Conservation (phyloP, 176 grass and related monocot species). For the Paspalum vaginatum region DNA sequence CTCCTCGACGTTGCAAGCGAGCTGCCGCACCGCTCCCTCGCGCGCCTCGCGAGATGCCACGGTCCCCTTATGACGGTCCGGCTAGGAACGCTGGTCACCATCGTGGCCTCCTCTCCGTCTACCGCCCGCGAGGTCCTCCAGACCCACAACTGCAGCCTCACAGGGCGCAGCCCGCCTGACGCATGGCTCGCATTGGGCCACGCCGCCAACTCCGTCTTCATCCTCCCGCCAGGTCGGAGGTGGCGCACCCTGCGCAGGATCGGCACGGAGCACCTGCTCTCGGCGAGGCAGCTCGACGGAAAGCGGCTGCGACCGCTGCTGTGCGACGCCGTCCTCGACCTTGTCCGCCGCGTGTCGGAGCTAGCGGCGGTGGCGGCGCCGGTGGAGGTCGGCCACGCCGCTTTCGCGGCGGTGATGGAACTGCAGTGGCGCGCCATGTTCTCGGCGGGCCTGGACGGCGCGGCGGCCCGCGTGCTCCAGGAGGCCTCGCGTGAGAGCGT, state of each 20-base stretch:
- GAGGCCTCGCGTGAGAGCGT: neutral
- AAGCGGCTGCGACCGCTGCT: neutral
- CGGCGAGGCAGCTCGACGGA: neutral
- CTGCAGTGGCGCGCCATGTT: constrained; percentile 50
- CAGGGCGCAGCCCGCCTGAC: constrained; percentile 37
- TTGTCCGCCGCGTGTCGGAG: neutral
- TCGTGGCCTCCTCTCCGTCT: constrained; percentile 45
- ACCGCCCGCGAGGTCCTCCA: constrained; percentile 42
- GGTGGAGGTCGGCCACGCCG: constrained; percentile 35
- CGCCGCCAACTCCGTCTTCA: constrained; percentile 34
- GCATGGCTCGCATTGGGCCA: constrained; percentile 30
- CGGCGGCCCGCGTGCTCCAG: neutral
- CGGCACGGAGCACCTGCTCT: constrained; percentile 4
- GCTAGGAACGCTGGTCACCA: neutral
- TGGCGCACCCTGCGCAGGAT: constrained; percentile 13
- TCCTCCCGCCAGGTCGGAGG: neutral
- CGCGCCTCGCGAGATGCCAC: constrained; percentile 11
- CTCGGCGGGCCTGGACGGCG: constrained; percentile 11
- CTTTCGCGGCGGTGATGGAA: constrained; percentile 38
- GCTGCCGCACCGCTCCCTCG: constrained; percentile 29
- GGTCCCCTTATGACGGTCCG: constrained; percentile 16
- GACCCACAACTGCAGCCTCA: constrained; percentile 29
- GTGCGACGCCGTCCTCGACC: neutral
- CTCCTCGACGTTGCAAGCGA: neutral
- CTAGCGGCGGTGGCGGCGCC: neutral